Evolutionary conservation across 2,329 filamentous ascomycete species (phyloP), one percentile per base, ranked within the genome.

Genomic region (Verticillium albo-atrum): DNA sequence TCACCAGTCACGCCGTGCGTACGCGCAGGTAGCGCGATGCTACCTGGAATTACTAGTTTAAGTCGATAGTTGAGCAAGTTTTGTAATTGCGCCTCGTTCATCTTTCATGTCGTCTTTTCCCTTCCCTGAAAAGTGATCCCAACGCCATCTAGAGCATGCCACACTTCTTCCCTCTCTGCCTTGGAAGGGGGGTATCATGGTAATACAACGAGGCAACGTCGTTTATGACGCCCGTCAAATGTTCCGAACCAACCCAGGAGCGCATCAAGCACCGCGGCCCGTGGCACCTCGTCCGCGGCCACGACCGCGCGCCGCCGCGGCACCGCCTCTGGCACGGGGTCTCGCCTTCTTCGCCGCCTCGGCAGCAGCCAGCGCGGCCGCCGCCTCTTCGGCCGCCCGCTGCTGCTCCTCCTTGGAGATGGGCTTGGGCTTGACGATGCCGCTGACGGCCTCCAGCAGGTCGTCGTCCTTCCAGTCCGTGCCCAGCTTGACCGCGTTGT

Each of bases 401-500:
- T 60, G 55, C 15, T 51, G 58, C 3, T 58, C 56, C 2, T 56
- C 56, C 54, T 2, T 65, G 64, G 54, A 66, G 59, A 1, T 65
- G 64, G 30, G 25, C 3, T 72, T 71, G 25, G 56, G 1, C 62
- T 73, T 74, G 63, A 69, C 68, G 54, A 80, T 77, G 5, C 77
- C 78, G 60, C 77, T 79, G 17, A 82, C 74, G 10, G 78, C 77
- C 66, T 78, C 73, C 58, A 82, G 70, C 51, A 81, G 68, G 61
- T 79, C 71, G 35, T 74, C 71, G 32, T 79, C 77, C 5, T 70
- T 72, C 79, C 79, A 82, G 27, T 69, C 72, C 1, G 74, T 73
- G 54, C 67, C 70, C 51, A 81, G 71, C 37, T 64, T 67, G 1
- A 76, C 68, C 15, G 81, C 77, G 10, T 68, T 65, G 3, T 74